These are phyloP conservation scores for Lizonia empirigonia DNA, from an alignment of 2,329 filamentous ascomycete genomes.

Conservation along the genomic window DNA sequence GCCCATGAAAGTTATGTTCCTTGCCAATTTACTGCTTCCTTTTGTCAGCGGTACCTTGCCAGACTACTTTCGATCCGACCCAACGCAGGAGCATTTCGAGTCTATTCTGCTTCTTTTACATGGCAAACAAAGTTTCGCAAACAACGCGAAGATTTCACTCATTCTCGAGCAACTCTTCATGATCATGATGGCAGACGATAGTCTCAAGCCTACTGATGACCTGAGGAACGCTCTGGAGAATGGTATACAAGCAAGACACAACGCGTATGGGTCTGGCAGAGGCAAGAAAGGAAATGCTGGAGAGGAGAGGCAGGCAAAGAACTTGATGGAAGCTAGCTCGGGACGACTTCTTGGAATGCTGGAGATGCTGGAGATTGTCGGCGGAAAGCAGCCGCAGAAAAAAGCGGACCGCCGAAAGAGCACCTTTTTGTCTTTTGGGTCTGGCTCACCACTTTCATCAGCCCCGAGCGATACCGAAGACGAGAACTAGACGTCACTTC, in stretches of 20 bases:
- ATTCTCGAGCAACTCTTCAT: slow-evolving; percentile 43
- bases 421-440: slow-evolving; percentile 27
- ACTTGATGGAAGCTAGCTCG: slow-evolving; percentile 43
- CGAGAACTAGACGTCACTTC: no score
- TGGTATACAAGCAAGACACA: slow-evolving; percentile 60
- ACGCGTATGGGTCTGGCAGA: slow-evolving; percentile 52
- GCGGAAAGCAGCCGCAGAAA: slow-evolving; percentile 18
- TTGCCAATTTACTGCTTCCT: slow-evolving; percentile 39
- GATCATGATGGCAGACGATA: slow-evolving; percentile 35
- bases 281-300: slow-evolving; percentile 49
- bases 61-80: slow-evolving; percentile 31
- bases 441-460: slow-evolving; percentile 31
- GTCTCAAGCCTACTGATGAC: slow-evolving; percentile 24
- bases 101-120: slow-evolving; percentile 31
- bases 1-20: slow-evolving; percentile 56
- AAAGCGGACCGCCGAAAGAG: slow-evolving; percentile 3
- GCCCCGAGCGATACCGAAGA: slow-evolving; percentile 30
- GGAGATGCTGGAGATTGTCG: slow-evolving; percentile 39
- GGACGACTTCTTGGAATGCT: slow-evolving; percentile 43
- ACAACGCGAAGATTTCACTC: slow-evolving; percentile 45
- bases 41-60: slow-evolving; percentile 33
- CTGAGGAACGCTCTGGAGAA: slow-evolving; percentile 56
- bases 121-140: slow-evolving; percentile 35
- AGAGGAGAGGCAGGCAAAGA: slow-evolving; percentile 46
- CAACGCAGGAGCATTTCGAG: slow-evolving; percentile 40